phyloP scores from a whole-genome alignment of 176 grass and related monocot genomes.

The Sorghum bicolor region Sorghum_bicolor_NCBIv3 NC_012873.2:58673001-58673500 shows the following conservation, averaged over 20 bases:
- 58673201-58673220: constrained; percentile 47
- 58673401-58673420: constrained; percentile 60
- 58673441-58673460: constrained; percentile 67
- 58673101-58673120: background rate
- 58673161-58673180: background rate
- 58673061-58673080: background rate
- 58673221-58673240: constrained; percentile 84
- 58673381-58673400: constrained; percentile 51
- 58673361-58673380: constrained; percentile 31
- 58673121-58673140: background rate
- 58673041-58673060: background rate
- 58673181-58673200: constrained; percentile 49
- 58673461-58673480: constrained; percentile 90
- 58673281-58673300: constrained; percentile 62
- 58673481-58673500: constrained; percentile 57
- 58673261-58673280: constrained; percentile 63
- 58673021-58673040: background rate
- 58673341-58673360: background rate
- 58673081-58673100: background rate
- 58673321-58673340: background rate
- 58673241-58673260: constrained; percentile 80
- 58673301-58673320: background rate
- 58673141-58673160: background rate
- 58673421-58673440: constrained; percentile 48
- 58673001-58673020: background rate